Conservation (phyloP, 2,329 filamentous ascomycete genomes). For the Cyphellophora attinorum region DNA sequence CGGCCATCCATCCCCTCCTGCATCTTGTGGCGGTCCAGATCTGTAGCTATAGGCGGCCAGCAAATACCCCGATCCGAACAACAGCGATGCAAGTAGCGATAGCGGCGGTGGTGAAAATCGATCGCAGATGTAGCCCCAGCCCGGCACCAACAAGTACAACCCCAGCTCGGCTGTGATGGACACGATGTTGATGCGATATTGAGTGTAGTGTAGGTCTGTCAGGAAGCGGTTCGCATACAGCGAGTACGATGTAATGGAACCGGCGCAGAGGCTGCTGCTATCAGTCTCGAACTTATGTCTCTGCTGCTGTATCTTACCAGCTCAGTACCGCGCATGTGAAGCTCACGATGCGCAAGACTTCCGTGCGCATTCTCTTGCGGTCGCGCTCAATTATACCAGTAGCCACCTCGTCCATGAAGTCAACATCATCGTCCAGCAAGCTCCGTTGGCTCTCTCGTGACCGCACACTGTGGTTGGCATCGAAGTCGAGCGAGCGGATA, state of each 20-base stretch:
- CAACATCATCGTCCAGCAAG: constrained; percentile 22
- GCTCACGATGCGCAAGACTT: constrained; percentile 44
- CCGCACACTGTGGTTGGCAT: constrained; percentile 26
- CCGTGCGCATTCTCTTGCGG: constrained; percentile 42
- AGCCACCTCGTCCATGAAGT: constrained; percentile 52
- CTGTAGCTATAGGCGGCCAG: constrained; percentile 72
- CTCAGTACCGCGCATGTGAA: constrained; percentile 53
- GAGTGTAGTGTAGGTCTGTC: constrained; percentile 73
- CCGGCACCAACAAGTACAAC: constrained; percentile 83
- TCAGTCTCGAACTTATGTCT: constrained; percentile 1
- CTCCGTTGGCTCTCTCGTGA: constrained; percentile 13
- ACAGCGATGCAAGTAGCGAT: constrained; percentile 58
- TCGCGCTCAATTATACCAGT: constrained; percentile 51
- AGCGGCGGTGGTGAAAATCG: constrained; percentile 71
- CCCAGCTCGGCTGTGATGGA: constrained; percentile 79
- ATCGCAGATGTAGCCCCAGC: constrained; percentile 88
- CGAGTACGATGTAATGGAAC: constrained; percentile 86
- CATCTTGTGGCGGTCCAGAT: constrained; percentile 43
- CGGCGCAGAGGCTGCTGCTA: constrained; percentile 58
- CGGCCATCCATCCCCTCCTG: constrained; percentile 51
- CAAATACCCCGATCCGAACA: constrained; percentile 75
- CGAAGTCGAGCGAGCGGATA: constrained; percentile 39
- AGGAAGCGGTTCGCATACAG: constrained; percentile 90
- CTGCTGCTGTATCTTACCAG: constrained; percentile 31
- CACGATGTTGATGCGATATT: constrained; percentile 84